Percentiles rank a stretch among this genome's conserved stretches.
These are phyloP conservation scores for Glycine latifolia DNA, from an alignment of 306 rosid genomes.

Conservation along the genomic window DNA sequence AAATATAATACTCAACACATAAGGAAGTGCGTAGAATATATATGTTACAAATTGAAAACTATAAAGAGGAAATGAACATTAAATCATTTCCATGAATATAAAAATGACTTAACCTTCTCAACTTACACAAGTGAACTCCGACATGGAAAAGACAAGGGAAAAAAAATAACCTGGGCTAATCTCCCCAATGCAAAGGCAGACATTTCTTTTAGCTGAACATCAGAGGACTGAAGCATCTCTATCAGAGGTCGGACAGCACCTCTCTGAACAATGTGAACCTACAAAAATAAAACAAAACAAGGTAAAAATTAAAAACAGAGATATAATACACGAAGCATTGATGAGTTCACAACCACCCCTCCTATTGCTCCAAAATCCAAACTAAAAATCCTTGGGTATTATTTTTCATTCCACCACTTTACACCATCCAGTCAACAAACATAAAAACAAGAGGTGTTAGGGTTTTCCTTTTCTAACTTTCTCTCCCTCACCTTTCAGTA, in stretches of 20 bases:
- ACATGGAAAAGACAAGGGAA: background rate
- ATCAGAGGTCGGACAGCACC: constrained; percentile 92
- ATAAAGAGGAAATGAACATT: constrained; percentile 4
- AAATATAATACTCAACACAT: no score
- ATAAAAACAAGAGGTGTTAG: background rate
- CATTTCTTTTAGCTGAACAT: constrained; percentile 86
- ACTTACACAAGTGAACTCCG: constrained; percentile 25
- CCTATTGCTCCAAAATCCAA: no score
- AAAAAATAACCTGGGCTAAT: constrained; percentile 77
- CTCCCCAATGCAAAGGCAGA: constrained; percentile 96
- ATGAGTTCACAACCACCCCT: background rate
- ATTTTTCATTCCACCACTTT: no score
- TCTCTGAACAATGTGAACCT: constrained; percentile 95
- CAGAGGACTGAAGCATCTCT: constrained; percentile 93
- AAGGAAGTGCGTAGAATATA: no score
- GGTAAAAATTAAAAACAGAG: background rate
- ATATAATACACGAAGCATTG: constrained; percentile 7
- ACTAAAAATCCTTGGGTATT: no score
- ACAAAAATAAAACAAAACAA: constrained; percentile 41
- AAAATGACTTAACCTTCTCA: constrained; percentile 4
- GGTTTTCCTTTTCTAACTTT: no score
- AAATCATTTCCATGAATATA: constrained; percentile 22
- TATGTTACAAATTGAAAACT: no score
- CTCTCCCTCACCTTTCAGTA: no score
- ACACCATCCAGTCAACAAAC: no score